Evolutionary conservation across 116 monocot genomes (phyloP), one percentile per base, ranked within the genome.

Genomic region (Zostera marina): DNA sequence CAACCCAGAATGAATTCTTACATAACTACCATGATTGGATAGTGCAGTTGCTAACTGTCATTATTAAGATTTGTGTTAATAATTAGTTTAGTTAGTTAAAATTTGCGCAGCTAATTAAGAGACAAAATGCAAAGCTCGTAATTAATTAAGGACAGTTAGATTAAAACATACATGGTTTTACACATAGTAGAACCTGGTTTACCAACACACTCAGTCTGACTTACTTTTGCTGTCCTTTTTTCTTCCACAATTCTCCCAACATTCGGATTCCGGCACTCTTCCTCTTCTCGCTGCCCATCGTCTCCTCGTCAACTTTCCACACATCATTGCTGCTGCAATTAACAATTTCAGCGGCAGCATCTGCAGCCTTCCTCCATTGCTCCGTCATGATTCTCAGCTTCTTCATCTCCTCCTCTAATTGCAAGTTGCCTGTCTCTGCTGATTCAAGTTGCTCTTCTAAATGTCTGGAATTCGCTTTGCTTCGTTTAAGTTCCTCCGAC

Each of bases 311-410:
- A 81, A 77, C 76, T 45, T 26, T 66, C 19, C 56, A 21, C 26
- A 44, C 56, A 9, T 5, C 25, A 47, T 23, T 9, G 42, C 52
- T 9, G 42, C 52, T 43, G n/a, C 64, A 9, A 21, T 17, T 42
- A 4, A 88, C 66, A 14, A 84, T 75, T 1, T 75, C 73, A 0
- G 94, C 85, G 0, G 94, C 94, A 0, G 75, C 82, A 48, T 85
- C 82, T 0, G 96, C 96, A 0, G 96, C 96, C 79, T 89, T 98
- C 45, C 78, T 62, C 90, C 96, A 90, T 54, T 90, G 96, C 45
- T 89, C 90, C 5, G 74, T 81, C 64, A 80, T 82, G 24, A 86
- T 71, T 68, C 73, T 72, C 65, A 86, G 51, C 66, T 55, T 63
- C 74, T 63, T 69, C 82, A 78, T 69, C 72, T 89, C 89, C 13